Percentiles rank a stretch among this genome's conserved stretches.
phyloP scores from a whole-genome alignment of 139 green algal species.

The Limnomonas spitsbergensis region DNA sequence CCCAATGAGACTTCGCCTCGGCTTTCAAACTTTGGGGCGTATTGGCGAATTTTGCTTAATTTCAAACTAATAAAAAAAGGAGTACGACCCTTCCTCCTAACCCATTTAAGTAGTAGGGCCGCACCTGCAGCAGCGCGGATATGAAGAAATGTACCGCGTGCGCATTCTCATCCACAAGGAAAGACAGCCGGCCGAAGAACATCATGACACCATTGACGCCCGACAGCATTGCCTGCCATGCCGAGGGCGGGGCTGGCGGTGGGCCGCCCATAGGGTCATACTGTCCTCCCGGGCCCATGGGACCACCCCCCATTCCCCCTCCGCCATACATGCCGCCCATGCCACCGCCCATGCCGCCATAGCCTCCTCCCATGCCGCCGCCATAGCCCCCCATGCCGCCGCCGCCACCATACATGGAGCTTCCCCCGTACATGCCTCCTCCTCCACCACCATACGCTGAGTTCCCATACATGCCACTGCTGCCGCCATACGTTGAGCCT shows the following conservation, averaged over 20 bases:
- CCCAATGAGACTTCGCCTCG: no score
- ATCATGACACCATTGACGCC: slow-evolving; percentile 78
- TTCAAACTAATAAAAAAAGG: no score
- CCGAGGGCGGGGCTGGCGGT: slow-evolving; percentile 41
- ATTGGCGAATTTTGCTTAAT: no score
- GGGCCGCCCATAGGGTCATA: slow-evolving; percentile 40
- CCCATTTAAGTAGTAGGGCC: no score
- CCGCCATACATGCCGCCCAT: slow-evolving; percentile 37
- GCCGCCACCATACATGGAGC: slow-evolving; percentile 39
- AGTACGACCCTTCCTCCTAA: no score
- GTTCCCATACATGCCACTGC: slow-evolving; percentile 20
- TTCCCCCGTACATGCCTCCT: slow-evolving; percentile 28
- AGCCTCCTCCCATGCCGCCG: slow-evolving; percentile 22
- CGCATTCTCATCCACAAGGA: slow-evolving; percentile 97
- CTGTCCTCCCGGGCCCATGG: slow-evolving; percentile 19
- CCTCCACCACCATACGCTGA: background rate
- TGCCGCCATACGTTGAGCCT: slow-evolving; percentile 20
- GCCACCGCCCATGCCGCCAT: slow-evolving; percentile 38
- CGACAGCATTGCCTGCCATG: slow-evolving; percentile 76
- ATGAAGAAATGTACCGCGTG: slow-evolving; percentile 99
- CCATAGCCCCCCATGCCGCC: slow-evolving; percentile 33
- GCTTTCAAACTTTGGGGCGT: no score
- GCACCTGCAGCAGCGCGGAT: slow-evolving; percentile 69
- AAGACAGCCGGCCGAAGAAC: slow-evolving; percentile 93
- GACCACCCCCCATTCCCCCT: slow-evolving; percentile 32